Evolutionary conservation across 2,329 filamentous ascomycete species (phyloP), one percentile per base, ranked within the genome.

Genomic region (Fusarium euwallaceae): DNA sequence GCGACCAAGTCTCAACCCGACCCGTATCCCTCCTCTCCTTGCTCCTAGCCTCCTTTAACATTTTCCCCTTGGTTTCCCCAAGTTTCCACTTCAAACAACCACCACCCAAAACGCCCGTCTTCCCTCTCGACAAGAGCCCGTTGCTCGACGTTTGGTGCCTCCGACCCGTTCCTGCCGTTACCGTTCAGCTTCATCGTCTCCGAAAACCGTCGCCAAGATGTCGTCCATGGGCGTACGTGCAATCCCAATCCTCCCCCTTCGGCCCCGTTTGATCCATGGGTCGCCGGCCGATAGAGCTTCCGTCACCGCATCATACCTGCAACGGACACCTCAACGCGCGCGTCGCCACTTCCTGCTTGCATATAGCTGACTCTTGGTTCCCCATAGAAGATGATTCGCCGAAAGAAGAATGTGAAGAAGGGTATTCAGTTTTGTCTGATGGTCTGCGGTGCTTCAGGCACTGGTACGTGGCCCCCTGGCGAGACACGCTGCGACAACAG

Each of bases 331-430:
- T 77, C 59, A 66, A 66, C 66, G 62, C 78, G 72, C 67, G 66
- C 63, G 36, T 61, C 66, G 29, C 56, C 51, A 48, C 48, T 27
- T 70, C 10, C 41, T 69, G 70, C 55, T 64, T 73, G n/a, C 64
- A 73, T 37, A 51, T 70, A 69, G 76, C 81, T 84, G 67, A 84
- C 78, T 63, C 60, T 66, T 67, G 32, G 27, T 65, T 67, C 61
- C 29, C 60, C 80, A 73, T 85, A 95, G 92, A 94, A 97, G 87
- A 97, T 98, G 94, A 95, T 98, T 85, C 95, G 97, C 88, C 93
- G 95, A 87, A 99, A 99, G 96, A 99, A 99, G 94, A 98, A 99
- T 91, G 96, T 99, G 88, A 98, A 98, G 94, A 98, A 98, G 92
- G 97, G 97, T 84, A 98, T 99, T 83, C 97, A 99, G 90, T 99